Base-by-base conservation (phyloP, 371 early-diverging fungal genomes). In the Paraphysoderma sedebokerense region DNA sequence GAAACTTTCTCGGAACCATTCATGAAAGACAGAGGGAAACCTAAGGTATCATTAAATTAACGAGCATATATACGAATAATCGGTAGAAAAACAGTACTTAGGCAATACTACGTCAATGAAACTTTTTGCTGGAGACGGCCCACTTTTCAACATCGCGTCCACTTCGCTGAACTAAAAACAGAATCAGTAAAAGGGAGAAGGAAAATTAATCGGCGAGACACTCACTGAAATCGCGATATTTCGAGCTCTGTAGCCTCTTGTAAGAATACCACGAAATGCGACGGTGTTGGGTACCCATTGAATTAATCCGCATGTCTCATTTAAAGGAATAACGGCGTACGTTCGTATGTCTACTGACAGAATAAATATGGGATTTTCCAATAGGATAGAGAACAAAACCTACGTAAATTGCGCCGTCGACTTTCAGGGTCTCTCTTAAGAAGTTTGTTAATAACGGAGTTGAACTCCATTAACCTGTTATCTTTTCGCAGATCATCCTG, bases 401-500 rank as follows among this genome's bases (percentile, higher is more conserved):
- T n/a, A n/a, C n/a, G n/a, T 70, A 95, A 60, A 2, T 74, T 60
- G 11, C 85, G 67, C 24, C 74, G 63, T 34, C 77, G 62, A 3
- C 85, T 59, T 44, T 86, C 79, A 4, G 80, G 53, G 54, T 85
- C 73, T 49, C 75, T 77, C 22, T 73, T 66, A 20, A 98, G 68
- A 45, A 97, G 66, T 44, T 72, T 80, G 66, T 98, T 98, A 50
- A 98, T 83, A 59, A 98, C 73, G 35, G 70, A 51, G 56, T 81
- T 84, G 50, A 99, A 81, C 52, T 98, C 98, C 86, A 93, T 91
- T 50, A 96, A 72, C 20, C 98, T 71, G 24, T 85, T 80, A 63
- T 99, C 99, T 63, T 95, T 98, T 38, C 98, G 75, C 24, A 99
- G 62, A 67, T 99, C 98, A 60, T 99, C 99, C 52, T 92, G 87